Evolutionary conservation across 2,329 filamentous ascomycete genomes (phyloP), one percentile per base, ranked within the genome.

Genomic region (Fusarium mangiferae): DNA sequence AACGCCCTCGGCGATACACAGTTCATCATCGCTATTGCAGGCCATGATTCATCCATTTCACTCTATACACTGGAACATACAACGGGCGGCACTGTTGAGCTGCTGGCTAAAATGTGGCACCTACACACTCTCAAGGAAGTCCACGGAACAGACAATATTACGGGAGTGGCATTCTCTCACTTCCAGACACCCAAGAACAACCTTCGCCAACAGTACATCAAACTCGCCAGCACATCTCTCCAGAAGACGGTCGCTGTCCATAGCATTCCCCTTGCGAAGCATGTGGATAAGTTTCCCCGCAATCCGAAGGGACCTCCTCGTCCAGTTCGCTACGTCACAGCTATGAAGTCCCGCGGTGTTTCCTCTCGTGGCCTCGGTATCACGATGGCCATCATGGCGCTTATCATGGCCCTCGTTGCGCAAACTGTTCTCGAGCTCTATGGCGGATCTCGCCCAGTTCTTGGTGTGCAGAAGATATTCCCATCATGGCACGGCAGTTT

Each of bases 201-300:
- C 83, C 57, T 77, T 44, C 79, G 78, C 20, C 74, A 78, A 55
- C 82, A 82, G 56, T 78, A 68, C 78, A 84, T 97, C 75, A 94
- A 93, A 77, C 89, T 98, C 7, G 95, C 94, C 36, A 95, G 93
- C 52, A 92, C 94, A 45, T 94, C 93, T 55, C 91, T 97, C 76
- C 92, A 91, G 68, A 95, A 95, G 80, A 93, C 91, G 1, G 90
- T 95, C 45, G 90, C 93, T 36, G 91, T 97, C 33, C 94, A 97
- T 82, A 92, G 90, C 44, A 91, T 98, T 71, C 91, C 94, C 1
- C 87, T 98, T 54, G 85, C 84, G 73, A 85, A 83, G 68, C 77
- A 83, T 45, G 68, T 83, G 56, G 82, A 85, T 74, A 81, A 81
- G 64, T 73, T 81, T 20, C 77, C 81, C 13, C 69, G 81, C 46